Base-by-base conservation (phyloP, 441 rosid species). In the Omphalea diandra region DNA sequence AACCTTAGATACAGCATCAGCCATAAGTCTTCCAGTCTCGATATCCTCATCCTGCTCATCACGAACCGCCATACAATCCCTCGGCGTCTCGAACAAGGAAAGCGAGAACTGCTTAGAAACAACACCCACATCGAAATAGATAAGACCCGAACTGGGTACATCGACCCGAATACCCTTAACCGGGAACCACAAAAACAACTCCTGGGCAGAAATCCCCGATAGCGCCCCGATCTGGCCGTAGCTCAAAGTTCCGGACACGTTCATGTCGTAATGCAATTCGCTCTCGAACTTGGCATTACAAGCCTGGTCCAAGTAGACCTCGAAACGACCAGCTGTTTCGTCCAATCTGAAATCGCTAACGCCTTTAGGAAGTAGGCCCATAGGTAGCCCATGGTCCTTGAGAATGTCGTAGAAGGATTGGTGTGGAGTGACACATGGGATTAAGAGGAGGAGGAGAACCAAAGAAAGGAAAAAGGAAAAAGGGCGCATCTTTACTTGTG, bases 241-340 rank as follows among this genome's bases (percentile, higher is more conserved):
- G 40, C 80, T 77, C 53, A 93, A 69, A 0, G 73, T 77, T 32
- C 98, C 99, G 0, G 94, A 81, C n/a, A 95, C 88, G 54, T 87
- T 95, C 58, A 67, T 69, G 38, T 95, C 94, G 80, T 89, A 95
- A 72, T 83, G 98, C 65, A 95, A 78, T 80, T 93, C 85, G 49
- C 85, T 89, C 80, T 90, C 98, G 76, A 89, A 95, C 71, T 89
- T 87, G n/a, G 98, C 91, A 58, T 95, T 85, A 78, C 99, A 92
- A 12, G 96, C 86, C 58, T 84, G 87, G 38, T 88, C 89, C 58
- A 95, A 63, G 68, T 82, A 80, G 27, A 84, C 90, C 80, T 89
- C 84, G 84, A 95, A 95, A 7, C 67, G 73, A 10, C 99, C 97
- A n/a, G n/a, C n/a, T 36, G 83, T 66, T 18, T 64, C 73, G 33